Evolutionary conservation across 768 basidiomycete species (phyloP), one percentile per base, ranked within the genome.

Genomic region (Strobilomyces confusus): DNA sequence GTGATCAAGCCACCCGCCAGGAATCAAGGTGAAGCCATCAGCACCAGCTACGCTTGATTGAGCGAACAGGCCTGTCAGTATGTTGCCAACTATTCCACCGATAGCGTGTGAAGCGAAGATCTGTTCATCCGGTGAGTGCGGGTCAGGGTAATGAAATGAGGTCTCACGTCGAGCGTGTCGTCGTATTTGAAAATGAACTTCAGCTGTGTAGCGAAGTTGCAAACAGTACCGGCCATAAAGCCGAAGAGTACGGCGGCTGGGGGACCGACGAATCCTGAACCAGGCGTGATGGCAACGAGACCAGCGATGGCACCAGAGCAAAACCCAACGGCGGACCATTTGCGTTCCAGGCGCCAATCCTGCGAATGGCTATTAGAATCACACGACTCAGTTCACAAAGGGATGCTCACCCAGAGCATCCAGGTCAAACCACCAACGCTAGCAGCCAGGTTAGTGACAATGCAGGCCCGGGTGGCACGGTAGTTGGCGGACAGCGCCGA

Each of bases 191-290:
- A 74, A 26, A 89, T 45, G 68, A 89, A 92, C 74, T 98, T 98
- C 66, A 98, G 80, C 62, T 95, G 87, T 4, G 95, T 98, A n/a
- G 92, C 90, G 69, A 92, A 92, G 72, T 98, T 98, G 75, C 92
- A 97, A 2, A 84, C 59, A 0, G 86, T 88, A 17, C 90, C 90
- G 0, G 86, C 89, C 63, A 91, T 73, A 58, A 95, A 78, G 37
- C 95, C 95, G 65, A 92, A 95, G 1, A 86, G 75, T 5, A 95
- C 85, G 3, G 92, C 77, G 19, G 95, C 93, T 17, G 90, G 87
- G 43, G 87, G 68, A 43, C 89, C 89, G 44, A 92, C 92, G 64
- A 69, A 92, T 60, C 90, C 89, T 25, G 87, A 89, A 9, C 73
- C 90, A n/a, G 89, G 90, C 0, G 89, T 92, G 55, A 94, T 93